Percentiles rank a stretch among this genome's conserved stretches.
These are phyloP conservation scores for Ochetophila trinervis DNA, from an alignment of 306 rosid genomes.

Conservation along the genomic window DNA sequence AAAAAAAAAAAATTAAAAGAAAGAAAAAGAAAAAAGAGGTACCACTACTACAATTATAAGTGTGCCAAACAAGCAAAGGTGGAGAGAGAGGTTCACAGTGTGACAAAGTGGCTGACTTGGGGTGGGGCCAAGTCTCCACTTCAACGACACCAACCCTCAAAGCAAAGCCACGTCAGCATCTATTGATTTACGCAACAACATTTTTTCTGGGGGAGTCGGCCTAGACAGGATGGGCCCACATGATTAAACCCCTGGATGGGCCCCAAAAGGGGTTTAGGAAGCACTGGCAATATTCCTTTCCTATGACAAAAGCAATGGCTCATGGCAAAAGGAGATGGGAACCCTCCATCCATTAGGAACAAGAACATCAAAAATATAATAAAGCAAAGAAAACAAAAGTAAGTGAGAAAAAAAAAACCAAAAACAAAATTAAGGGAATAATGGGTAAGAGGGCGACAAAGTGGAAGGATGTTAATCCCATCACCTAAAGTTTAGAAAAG, in stretches of 20 bases:
- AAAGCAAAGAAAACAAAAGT: conserved; percentile 23
- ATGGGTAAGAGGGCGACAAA: conserved; percentile 83
- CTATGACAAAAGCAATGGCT: conserved; percentile 70
- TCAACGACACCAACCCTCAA: conserved; percentile 61
- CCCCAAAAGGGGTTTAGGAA: conserved; percentile 46
- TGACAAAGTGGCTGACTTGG: conserved; percentile 56
- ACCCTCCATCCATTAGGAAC: conserved; percentile 55
- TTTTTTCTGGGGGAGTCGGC: conserved; percentile 12
- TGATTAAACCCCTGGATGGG: conserved; percentile 62
- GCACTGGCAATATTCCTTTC: conserved; percentile 68
- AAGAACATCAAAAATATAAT: conserved; percentile 28
- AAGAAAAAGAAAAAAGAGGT: background rate
- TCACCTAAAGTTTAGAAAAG: conserved; percentile 72
- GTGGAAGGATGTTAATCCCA: conserved; percentile 97
- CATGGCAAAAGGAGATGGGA: conserved; percentile 57
- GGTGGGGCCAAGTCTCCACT: conserved; percentile 71
- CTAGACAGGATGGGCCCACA: conserved; percentile 68
- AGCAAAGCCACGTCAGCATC: conserved; percentile 65
- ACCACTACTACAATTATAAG: conserved; percentile 41
- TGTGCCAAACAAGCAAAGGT: conserved; percentile 75
- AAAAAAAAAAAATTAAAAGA: background rate
- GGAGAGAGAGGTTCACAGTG: conserved; percentile 17
- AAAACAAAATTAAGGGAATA: conserved; percentile 14
- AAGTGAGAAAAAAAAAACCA: conserved; percentile 8
- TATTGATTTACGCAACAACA: conserved; percentile 68